phyloP scores from a whole-genome alignment of 2,329 filamentous ascomycete genomes.

The Cladosporium sp. region DNA sequence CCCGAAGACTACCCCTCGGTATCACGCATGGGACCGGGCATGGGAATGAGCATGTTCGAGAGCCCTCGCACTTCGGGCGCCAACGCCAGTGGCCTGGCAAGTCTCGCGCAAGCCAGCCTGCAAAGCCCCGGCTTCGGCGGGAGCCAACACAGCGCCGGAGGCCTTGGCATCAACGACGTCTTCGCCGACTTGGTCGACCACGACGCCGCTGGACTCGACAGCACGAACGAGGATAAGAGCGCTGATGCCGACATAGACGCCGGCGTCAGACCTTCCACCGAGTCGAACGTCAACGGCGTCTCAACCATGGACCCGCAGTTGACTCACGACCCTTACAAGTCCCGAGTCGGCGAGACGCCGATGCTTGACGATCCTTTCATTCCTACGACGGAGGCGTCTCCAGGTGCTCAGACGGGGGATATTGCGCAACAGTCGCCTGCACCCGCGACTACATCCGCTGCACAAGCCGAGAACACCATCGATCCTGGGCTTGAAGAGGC shows the following conservation, averaged over 20 bases:
- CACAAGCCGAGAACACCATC: background rate
- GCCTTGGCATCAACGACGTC: conserved; percentile 29
- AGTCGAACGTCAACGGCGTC: background rate
- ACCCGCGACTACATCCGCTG: background rate
- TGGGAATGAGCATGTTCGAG: conserved; percentile 27
- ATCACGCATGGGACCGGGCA: conserved; percentile 11
- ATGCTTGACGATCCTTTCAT: background rate
- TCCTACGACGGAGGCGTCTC: background rate
- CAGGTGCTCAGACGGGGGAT: background rate
- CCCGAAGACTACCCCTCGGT: conserved; percentile 9
- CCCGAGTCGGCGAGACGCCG: too few relatives aligned
- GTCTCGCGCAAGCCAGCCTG: conserved; percentile 21
- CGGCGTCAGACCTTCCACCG: background rate
- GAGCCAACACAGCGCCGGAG: conserved; percentile 27
- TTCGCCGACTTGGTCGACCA: conserved; percentile 34
- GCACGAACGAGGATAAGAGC: conserved; percentile 16
- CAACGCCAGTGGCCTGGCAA: conserved; percentile 12
- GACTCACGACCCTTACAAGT: background rate
- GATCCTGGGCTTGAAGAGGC: background rate
- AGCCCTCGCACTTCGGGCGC: conserved; percentile 22
- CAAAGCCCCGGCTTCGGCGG: conserved; percentile 30
- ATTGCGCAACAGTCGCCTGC: background rate
- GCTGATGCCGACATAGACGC: background rate
- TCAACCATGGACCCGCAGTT: background rate
- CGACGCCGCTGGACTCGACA: conserved; percentile 23